Evolutionary conservation across 257 asterid species (phyloP).

Genomic region (Apocynum venetum): DNA sequence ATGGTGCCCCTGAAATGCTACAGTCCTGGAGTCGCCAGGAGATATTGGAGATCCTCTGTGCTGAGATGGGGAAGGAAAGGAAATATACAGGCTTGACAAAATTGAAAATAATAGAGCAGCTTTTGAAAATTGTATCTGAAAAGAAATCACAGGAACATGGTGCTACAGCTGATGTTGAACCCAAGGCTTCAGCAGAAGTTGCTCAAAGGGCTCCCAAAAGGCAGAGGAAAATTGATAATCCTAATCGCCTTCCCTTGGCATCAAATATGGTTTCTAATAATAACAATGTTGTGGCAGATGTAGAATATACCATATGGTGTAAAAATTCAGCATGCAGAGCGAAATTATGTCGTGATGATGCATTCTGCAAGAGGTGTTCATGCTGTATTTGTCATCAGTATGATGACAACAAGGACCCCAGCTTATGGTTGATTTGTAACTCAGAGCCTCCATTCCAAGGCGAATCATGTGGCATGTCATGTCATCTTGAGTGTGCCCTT

Average conservation of each 20-base stretch:
- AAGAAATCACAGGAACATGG: conserved; percentile 51
- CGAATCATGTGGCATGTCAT: conserved; percentile 82
- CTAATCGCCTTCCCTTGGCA: conserved; percentile 32
- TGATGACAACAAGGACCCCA: conserved; percentile 96
- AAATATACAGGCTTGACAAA: conserved; percentile 91
- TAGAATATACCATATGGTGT: conserved; percentile 40
- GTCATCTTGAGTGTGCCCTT: conserved; percentile 94
- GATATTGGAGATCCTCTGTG: conserved; percentile 81
- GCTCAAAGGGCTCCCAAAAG: conserved; percentile 60
- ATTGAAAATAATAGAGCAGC: conserved; percentile 75
- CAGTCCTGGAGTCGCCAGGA: conserved; percentile 95
- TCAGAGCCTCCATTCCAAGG: conserved; percentile 81
- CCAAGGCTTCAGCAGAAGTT: conserved; percentile 35
- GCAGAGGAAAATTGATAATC: conserved; percentile 58
- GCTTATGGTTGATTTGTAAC: conserved; percentile 83
- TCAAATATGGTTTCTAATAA: conserved; percentile 26
- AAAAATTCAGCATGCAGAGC: conserved; percentile 93
- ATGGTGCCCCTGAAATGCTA: conserved; percentile 67
- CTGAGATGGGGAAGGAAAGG: conserved; percentile 94
- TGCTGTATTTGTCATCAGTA: conserved; percentile 84
- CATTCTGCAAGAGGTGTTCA: conserved; percentile 88
- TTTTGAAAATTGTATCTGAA: conserved; percentile 60
- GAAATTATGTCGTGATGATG: conserved; percentile 36
- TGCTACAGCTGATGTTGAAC: conserved; percentile 33
- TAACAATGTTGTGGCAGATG: conserved; percentile 29